Evolutionary conservation across 2,329 filamentous ascomycete species (phyloP).

Genomic region (Xylaria sp.): DNA sequence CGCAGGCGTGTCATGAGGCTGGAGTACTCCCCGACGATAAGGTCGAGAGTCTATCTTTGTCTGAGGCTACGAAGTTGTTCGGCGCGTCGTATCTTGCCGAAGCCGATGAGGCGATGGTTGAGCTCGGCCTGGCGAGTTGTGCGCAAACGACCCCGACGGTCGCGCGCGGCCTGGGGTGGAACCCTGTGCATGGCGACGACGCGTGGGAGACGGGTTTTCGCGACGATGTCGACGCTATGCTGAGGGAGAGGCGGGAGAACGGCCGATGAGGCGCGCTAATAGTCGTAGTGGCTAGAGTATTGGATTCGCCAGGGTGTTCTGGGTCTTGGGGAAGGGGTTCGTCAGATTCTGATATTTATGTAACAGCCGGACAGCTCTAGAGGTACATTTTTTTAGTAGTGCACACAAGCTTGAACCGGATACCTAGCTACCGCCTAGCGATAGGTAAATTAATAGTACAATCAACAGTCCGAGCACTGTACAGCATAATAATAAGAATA

Average conservation of each 20-base stretch:
- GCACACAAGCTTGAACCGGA: no score
- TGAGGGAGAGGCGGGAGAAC: slow-evolving; percentile 30
- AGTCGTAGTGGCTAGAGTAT: not conserved
- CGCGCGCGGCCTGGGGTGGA: slow-evolving; percentile 49
- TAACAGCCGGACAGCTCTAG: no score
- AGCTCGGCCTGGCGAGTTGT: slow-evolving; percentile 52
- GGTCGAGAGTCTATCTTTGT: slow-evolving; percentile 46
- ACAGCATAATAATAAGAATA: no score
- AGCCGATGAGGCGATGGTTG: slow-evolving; percentile 42
- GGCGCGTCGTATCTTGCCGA: slow-evolving; percentile 38
- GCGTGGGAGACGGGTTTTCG: slow-evolving; percentile 38
- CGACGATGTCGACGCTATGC: slow-evolving; percentile 36
- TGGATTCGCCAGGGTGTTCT: not conserved
- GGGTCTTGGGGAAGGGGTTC: no score
- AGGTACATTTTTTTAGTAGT: no score
- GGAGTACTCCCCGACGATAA: slow-evolving; percentile 48
- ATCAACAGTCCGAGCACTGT: no score
- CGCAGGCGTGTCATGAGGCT: slow-evolving; percentile 47
- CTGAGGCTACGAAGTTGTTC: slow-evolving; percentile 42
- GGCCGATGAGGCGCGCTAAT: not conserved
- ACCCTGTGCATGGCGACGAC: slow-evolving; percentile 47
- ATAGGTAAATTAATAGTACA: no score
- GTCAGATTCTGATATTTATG: no score
- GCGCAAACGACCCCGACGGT: slow-evolving; percentile 44
- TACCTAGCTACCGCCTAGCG: no score